phyloP scores from a whole-genome alignment of 1,284 basidiomycete genomes.

The Grifola frondosa region DNA sequence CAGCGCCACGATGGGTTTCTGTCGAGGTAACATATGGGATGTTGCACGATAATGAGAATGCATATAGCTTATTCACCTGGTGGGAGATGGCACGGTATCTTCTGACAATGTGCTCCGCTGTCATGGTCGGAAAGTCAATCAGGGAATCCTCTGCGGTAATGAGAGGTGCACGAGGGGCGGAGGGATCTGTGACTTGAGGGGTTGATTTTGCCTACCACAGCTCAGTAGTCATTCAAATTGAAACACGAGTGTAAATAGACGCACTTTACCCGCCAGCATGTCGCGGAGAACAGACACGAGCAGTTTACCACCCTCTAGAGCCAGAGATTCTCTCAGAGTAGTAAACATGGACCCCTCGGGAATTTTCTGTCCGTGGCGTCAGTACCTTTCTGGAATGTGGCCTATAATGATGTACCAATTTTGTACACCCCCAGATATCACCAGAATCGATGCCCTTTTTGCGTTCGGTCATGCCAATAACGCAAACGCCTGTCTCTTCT shows the following conservation, averaged over 20 bases:
- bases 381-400: background rate
- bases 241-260: background rate
- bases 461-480: constrained; percentile 61
- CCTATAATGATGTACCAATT: constrained; percentile 38
- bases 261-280: constrained; percentile 56
- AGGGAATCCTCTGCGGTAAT: constrained; percentile 56
- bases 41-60: constrained; percentile 3
- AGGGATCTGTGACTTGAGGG: constrained; percentile 41
- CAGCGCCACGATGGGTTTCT: constrained; percentile 48
- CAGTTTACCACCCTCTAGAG: constrained; percentile 63
- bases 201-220: constrained; percentile 36
- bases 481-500: constrained; percentile 65
- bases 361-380: constrained; percentile 40
- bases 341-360: constrained; percentile 51
- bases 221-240: background rate
- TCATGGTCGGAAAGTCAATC: constrained; percentile 58
- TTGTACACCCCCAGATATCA: constrained; percentile 49
- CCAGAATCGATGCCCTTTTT: constrained; percentile 64
- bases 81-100: constrained; percentile 73
- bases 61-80: constrained; percentile 46
- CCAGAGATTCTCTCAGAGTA: constrained; percentile 60
- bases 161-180: constrained; percentile 56
- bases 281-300: constrained; percentile 71
- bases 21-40: background rate
- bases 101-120: constrained; percentile 55